phyloP scores from a whole-genome alignment of 1,284 basidiomycete species.

The Sporisorium reilianum region DNA sequence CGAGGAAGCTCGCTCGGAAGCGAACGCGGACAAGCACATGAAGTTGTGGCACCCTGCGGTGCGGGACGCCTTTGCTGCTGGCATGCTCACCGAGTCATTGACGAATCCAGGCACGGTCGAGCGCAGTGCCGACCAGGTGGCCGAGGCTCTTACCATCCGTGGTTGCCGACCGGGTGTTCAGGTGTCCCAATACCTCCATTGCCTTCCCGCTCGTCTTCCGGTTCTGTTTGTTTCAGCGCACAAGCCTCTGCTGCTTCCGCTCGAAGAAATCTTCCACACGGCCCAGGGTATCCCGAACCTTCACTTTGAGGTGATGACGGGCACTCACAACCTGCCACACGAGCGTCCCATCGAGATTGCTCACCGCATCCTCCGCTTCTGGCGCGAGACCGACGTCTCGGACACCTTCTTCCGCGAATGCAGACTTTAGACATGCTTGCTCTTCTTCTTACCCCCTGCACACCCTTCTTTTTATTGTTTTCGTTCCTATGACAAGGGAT shows the following conservation, averaged over 20 bases:
- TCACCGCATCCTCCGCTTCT: slow-evolving; percentile 42
- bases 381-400: slow-evolving; percentile 41
- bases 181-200: slow-evolving; percentile 38
- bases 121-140: slow-evolving; percentile 43
- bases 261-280: slow-evolving; percentile 44
- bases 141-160: slow-evolving; percentile 39
- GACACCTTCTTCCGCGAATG: slow-evolving; percentile 42
- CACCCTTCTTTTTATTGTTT: background rate
- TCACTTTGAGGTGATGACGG: slow-evolving; percentile 48
- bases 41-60: slow-evolving; percentile 40
- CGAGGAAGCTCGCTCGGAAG: slow-evolving; percentile 35
- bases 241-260: slow-evolving; percentile 39
- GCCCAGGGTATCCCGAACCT: slow-evolving; percentile 44
- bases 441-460: background rate
- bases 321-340: slow-evolving; percentile 47
- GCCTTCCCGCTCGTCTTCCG: slow-evolving; percentile 34
- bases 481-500: background rate
- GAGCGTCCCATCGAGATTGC: slow-evolving; percentile 47
- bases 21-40: slow-evolving; percentile 43
- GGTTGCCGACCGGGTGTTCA: slow-evolving; percentile 49
- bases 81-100: slow-evolving; percentile 39
- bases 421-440: slow-evolving; percentile 21
- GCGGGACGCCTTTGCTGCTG: slow-evolving; percentile 42
- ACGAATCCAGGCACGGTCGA: slow-evolving; percentile 36
- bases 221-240: slow-evolving; percentile 45